Evolutionary conservation across 495 filamentous ascomycete genomes (phyloP), one percentile per base, ranked within the genome.

Genomic region (Penicillium bovifimosum): DNA sequence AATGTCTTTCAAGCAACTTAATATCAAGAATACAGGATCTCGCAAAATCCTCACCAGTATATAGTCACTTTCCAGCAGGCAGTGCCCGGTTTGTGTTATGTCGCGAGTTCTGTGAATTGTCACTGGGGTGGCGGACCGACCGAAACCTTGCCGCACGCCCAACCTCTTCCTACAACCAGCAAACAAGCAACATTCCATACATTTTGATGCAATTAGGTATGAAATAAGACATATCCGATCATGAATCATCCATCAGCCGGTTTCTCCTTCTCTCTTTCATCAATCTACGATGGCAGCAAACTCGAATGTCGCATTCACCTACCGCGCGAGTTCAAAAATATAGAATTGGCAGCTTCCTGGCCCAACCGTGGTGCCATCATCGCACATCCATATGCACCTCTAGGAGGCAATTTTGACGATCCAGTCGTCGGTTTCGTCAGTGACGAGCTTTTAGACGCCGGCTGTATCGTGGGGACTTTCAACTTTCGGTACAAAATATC

Each of bases 341-440:
- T 67, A 54, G 32, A 64, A 52, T 35, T 38, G 14, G 6, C 52
- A 39, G 24, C 59, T n/a, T 35, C 58, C 17, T 78, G 77, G 76
- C 58, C 51, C 9, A 72, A 73, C 43, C 78, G 78, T 52, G 86
- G 83, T 9, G 91, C 90, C 3, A 78, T 96, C 17, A 65, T 98
- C 20, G 92, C 91, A 0, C 93, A 97, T 67, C 91, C 93, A 0
- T 98, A 96, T 54, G 89, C 90, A 16, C 81, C 87, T 0, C 72
- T 97, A 6, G 93, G 93, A 9, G 93, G 93, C 5, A 85, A 75
- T 71, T 92, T 83, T 65, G 87, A 96, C 63, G 90, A 97, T 56
- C 77, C 78, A 0, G 76, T 95, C 17, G 88, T 98, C 11, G 69
- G 79, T 28, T 70, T 80, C 18, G 64, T 87, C 10, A 80, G 79